Percentiles rank a stretch among this genome's conserved stretches.
phyloP scores from a whole-genome alignment of 352 stramenopile species.

The Globisporangium mamillatum region DNA sequence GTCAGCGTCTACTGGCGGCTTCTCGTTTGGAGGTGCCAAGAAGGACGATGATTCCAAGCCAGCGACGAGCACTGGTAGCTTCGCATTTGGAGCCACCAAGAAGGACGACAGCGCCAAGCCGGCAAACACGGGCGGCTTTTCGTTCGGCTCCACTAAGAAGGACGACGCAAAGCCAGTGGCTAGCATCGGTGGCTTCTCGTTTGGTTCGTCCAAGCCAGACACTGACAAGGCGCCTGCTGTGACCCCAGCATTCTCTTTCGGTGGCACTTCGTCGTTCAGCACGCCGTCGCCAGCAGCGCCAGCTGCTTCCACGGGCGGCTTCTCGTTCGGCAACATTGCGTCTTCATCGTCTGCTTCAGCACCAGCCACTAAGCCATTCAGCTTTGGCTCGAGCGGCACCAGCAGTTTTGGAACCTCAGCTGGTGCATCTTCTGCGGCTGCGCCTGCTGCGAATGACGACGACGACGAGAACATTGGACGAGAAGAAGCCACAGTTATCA shows the following conservation, averaged over 20 bases:
- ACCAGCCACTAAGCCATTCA: slow-evolving; percentile 29
- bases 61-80: slow-evolving; percentile 18
- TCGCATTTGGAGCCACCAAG: slow-evolving; percentile 45
- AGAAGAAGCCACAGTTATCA: slow-evolving; percentile 82
- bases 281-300: not conserved
- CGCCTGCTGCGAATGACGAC: slow-evolving; percentile 35
- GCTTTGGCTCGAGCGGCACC: slow-evolving; percentile 17
- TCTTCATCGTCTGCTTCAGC: not conserved
- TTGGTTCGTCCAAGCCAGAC: slow-evolving; percentile 15
- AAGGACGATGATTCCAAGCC: slow-evolving; percentile 8
- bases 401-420: slow-evolving; percentile 15
- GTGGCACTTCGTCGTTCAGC: slow-evolving; percentile 8
- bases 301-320: not conserved
- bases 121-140: slow-evolving; percentile 30
- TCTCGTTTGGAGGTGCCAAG: slow-evolving; percentile 36
- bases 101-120: slow-evolving; percentile 6
- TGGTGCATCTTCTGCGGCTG: slow-evolving; percentile 19
- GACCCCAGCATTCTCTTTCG: slow-evolving; percentile 4
- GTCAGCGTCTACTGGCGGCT: slow-evolving; percentile 20
- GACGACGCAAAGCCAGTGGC: slow-evolving; percentile 15
- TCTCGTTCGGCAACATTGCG: slow-evolving; percentile 15
- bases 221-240: not conserved
- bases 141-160: slow-evolving; percentile 31
- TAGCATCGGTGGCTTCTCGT: slow-evolving; percentile 31
- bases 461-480: slow-evolving; percentile 80